A percentile compares a stretch with the other conserved stretches of the same genome.
These are phyloP conservation scores for Clavispora phyllophila DNA, from an alignment of 805 yeast species.

Conservation along the genomic window DNA sequence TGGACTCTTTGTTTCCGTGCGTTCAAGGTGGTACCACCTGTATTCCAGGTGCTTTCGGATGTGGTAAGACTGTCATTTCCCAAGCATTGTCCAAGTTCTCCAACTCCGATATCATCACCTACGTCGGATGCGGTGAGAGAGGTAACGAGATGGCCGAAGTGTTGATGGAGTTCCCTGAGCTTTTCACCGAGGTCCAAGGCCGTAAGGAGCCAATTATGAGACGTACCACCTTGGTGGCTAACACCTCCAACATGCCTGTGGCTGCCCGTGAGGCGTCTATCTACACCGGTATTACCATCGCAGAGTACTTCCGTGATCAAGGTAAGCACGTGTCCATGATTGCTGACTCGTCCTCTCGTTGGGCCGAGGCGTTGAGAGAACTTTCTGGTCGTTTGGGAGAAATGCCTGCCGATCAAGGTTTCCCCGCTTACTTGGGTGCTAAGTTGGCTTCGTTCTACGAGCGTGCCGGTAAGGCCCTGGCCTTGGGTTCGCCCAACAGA, in stretches of 20 bases:
- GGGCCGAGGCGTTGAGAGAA: slow-evolving; percentile 99
- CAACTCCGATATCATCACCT: slow-evolving; percentile 93
- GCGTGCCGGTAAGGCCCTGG: slow-evolving; percentile 96
- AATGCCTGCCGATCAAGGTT: slow-evolving; percentile 99
- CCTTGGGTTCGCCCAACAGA: slow-evolving; percentile 95
- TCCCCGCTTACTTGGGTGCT: slow-evolving; percentile 99
- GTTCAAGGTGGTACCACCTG: slow-evolving; percentile 99
- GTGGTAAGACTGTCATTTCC: slow-evolving; percentile 98
- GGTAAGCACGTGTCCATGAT: slow-evolving; percentile 99
- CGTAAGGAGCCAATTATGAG: slow-evolving; percentile 98
- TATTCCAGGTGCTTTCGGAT: slow-evolving; percentile 99
- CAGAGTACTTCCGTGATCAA: slow-evolving; percentile 99
- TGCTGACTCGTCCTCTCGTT: slow-evolving; percentile 99
- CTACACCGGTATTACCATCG: slow-evolving; percentile 97
- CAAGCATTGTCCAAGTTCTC: slow-evolving; percentile 96
- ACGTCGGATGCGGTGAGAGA: slow-evolving; percentile 92
- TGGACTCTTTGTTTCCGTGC: slow-evolving; percentile 96
- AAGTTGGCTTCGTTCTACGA: slow-evolving; percentile 98
- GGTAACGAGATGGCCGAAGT: slow-evolving; percentile 99
- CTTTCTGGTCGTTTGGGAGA: slow-evolving; percentile 99
- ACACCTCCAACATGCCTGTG: slow-evolving; percentile 99
- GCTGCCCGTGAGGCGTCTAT: slow-evolving; percentile 99
- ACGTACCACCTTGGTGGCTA: slow-evolving; percentile 97
- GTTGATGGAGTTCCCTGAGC: slow-evolving; percentile 98
- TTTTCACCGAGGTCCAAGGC: slow-evolving; percentile 85